Evolutionary conservation across 225 moss, liverwort and hornwort genomes (phyloP), one percentile per base, ranked within the genome.

Genomic region (Straminergon stramineum): DNA sequence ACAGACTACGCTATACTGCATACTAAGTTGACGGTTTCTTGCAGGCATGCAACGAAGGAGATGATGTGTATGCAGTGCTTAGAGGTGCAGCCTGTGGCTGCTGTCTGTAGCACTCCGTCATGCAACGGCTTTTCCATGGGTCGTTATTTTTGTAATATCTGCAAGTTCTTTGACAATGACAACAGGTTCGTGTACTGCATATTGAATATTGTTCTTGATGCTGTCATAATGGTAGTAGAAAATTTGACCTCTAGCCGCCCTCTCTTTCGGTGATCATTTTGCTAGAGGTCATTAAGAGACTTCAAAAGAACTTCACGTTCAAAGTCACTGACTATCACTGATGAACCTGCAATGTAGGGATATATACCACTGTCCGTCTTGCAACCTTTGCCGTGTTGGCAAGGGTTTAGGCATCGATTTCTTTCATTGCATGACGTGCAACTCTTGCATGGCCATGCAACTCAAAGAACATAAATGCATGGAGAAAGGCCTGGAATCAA

Each of bases 21-120:
- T 83, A 85, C 87, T 79, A 88, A 90, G 61, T 24, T 84, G 84
- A 67, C 41, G 35, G 75, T 69, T 80, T 17, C 88, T 88, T 61
- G 75, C 93, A 98, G 98, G 96, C 97, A 97, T 94, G 97, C 98
- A 63, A 99, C 98, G 65, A 95, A 92, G 91, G 98, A 99, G 95
- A 97, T 99, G 98, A 99, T 99, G 98, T 99, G 98, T 91, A 96
- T 99, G 97, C 93, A 95, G 87, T 99, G 98, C 91, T 90, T 99
- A 92, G 91, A 96, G 92, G 94, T 97, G 79, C 98, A 99, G 92
- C 95, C 97, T 81, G 98, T 99, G 86, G 94, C 94, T 80, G 94
- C 96, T 93, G 87, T 93, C 89, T 99, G 98, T 91, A 92, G 94
- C 61, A 97, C 96, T 80, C 93, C 94, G 58, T 91, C 93, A 53